phyloP scores from a whole-genome alignment of 768 basidiomycete genomes.

The Tulasnella sp. region DNA sequence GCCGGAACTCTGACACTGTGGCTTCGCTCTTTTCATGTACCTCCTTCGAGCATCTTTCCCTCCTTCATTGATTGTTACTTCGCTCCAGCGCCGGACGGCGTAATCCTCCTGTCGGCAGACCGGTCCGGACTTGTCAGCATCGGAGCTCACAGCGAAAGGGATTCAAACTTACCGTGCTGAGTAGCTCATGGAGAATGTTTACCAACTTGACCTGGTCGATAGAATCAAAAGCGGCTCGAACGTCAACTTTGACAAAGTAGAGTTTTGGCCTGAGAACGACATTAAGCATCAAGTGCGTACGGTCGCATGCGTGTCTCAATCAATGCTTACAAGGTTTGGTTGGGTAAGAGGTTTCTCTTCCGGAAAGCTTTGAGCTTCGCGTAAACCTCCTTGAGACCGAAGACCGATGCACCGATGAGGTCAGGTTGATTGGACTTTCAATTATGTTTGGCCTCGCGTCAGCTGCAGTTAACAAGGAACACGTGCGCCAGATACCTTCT shows the following conservation, averaged over 20 bases:
- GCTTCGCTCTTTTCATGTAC: constrained; percentile 64
- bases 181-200: constrained; percentile 68
- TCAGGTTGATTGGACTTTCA: constrained; percentile 63
- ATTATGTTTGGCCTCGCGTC: neutral
- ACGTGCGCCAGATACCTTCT: constrained; percentile 60
- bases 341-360: constrained; percentile 58
- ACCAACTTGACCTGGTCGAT: constrained; percentile 88
- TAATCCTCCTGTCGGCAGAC: constrained; percentile 62
- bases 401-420: constrained; percentile 78
- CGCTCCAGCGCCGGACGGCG: constrained; percentile 66
- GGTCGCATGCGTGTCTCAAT: neutral
- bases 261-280: constrained; percentile 66
- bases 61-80: constrained; percentile 43
- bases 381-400: constrained; percentile 83
- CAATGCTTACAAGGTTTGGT: constrained; percentile 39
- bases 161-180: constrained; percentile 63
- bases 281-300: neutral
- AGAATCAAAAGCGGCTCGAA: constrained; percentile 94
- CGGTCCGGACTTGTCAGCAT: neutral
- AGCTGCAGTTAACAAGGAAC: neutral
- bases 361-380: constrained; percentile 65
- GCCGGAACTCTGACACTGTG: constrained; percentile 57
- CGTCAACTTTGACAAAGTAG: constrained; percentile 97
- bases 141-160: neutral
- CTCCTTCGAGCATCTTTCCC: constrained; percentile 61